phyloP scores from a whole-genome alignment of 2,329 filamentous ascomycete genomes.

The Stachybotrys chlorohalonatus region DNA sequence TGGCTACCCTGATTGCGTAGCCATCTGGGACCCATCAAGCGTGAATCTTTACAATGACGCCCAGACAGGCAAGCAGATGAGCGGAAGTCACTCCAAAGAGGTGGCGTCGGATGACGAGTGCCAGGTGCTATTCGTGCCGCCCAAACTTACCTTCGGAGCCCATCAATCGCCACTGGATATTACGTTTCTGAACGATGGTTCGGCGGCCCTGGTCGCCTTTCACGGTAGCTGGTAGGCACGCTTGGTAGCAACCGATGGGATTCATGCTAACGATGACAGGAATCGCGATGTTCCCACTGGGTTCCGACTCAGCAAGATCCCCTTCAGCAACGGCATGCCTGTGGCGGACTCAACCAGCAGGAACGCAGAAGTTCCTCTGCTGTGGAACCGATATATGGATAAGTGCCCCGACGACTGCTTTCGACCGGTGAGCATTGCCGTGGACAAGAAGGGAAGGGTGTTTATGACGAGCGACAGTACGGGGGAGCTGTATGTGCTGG shows the following conservation, averaged over 20 bases:
- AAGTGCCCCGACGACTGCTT: slow-evolving; percentile 40
- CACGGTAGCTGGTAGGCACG: slow-evolving; percentile 46
- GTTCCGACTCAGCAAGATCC: slow-evolving; percentile 28
- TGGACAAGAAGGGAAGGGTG: slow-evolving; percentile 30
- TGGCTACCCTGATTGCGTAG: slow-evolving; percentile 55
- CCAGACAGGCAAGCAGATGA: slow-evolving; percentile 13
- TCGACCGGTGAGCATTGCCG: slow-evolving; percentile 39
- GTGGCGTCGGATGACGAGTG: slow-evolving; percentile 13
- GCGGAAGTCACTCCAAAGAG: slow-evolving; percentile 10
- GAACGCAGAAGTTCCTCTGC: slow-evolving; percentile 33
- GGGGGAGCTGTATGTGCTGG: slow-evolving; percentile 42
- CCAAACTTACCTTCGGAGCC: slow-evolving; percentile 20
- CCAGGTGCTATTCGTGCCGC: slow-evolving; percentile 8
- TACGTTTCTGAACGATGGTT: slow-evolving; percentile 46
- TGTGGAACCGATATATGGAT: slow-evolving; percentile 37
- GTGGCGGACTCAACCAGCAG: slow-evolving; percentile 22
- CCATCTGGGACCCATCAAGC: slow-evolving; percentile 38
- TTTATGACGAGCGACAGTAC: slow-evolving; percentile 45
- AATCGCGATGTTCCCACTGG: slow-evolving; percentile 23
- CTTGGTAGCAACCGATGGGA: not conserved
- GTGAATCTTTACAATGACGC: slow-evolving; percentile 23
- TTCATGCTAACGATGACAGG: slow-evolving; percentile 6
- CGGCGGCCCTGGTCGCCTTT: slow-evolving; percentile 50
- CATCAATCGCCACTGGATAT: slow-evolving; percentile 59
- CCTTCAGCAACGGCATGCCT: slow-evolving; percentile 26